phyloP scores from a whole-genome alignment of 176 grass and related monocot species.

The Puya raimondii region DNA sequence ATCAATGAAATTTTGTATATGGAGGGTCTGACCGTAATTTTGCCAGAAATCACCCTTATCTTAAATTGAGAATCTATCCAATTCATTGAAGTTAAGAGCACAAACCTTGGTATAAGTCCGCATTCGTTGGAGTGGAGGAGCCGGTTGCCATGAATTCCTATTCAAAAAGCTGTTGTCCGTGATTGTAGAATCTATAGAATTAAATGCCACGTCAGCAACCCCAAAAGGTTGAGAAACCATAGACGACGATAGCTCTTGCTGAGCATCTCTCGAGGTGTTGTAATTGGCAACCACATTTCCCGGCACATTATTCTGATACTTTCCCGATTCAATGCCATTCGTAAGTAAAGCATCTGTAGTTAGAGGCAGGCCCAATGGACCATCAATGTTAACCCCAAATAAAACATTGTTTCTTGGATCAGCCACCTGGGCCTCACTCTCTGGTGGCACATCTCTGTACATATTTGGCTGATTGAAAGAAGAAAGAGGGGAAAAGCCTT shows the following conservation, averaged over 20 bases:
- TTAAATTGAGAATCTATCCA: no score
- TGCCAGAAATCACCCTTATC: no score
- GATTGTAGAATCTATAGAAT: constrained; percentile 69
- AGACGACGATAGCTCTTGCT: constrained; percentile 75
- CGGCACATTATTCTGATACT: constrained; percentile 48
- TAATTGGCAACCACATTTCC: constrained; percentile 48
- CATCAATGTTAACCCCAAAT: constrained; percentile 63
- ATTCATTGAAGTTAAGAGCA: constrained; percentile 6
- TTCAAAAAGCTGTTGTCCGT: constrained; percentile 51
- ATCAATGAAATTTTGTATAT: no score
- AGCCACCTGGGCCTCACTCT: constrained; percentile 40
- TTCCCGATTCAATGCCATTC: constrained; percentile 38
- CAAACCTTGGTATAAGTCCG: constrained; percentile 79
- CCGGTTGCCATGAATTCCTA: constrained; percentile 36
- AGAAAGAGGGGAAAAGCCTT: constrained; percentile 39
- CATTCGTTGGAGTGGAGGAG: constrained; percentile 54
- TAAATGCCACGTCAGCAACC: constrained; percentile 60
- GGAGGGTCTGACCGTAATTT: no score
- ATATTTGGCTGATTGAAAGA: constrained; percentile 51
- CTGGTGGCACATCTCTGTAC: constrained; percentile 39
- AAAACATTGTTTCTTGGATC: constrained; percentile 67
- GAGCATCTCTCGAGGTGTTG: constrained; percentile 52
- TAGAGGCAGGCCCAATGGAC: constrained; percentile 48
- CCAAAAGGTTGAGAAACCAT: constrained; percentile 70
- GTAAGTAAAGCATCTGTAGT: constrained; percentile 39